Conservation (phyloP, 1,284 basidiomycete species). For the Heterobasidion occidentale region DNA sequence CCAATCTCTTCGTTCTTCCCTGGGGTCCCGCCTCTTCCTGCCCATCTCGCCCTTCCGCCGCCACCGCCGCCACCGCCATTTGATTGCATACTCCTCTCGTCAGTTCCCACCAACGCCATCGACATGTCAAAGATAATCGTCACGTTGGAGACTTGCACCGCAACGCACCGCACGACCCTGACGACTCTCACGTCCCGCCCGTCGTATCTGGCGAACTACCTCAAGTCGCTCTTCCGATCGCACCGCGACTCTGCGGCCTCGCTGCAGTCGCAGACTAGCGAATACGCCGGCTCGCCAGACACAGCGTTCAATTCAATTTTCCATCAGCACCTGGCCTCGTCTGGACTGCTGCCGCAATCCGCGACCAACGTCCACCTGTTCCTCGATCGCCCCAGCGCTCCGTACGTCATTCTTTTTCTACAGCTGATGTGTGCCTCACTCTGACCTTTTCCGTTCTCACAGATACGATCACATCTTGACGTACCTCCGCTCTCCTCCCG, state of each 20-base stretch:
- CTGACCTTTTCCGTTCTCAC: slow-evolving; percentile 3
- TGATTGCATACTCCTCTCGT: slow-evolving; percentile 55
- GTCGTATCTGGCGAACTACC: slow-evolving; percentile 53
- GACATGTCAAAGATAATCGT: slow-evolving; percentile 60
- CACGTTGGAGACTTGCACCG: slow-evolving; percentile 62
- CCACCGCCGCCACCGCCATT: slow-evolving; percentile 42
- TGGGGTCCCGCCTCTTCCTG: slow-evolving; percentile 15
- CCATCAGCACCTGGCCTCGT: slow-evolving; percentile 50
- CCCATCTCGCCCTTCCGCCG: slow-evolving; percentile 12
- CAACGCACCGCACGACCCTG: slow-evolving; percentile 54
- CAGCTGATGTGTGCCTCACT: not conserved
- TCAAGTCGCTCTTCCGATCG: slow-evolving; percentile 23
- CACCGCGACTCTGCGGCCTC: slow-evolving; percentile 36
- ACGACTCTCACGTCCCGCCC: slow-evolving; percentile 58
- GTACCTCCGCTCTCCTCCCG: slow-evolving; percentile 53
- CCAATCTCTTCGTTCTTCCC: slow-evolving; percentile 31
- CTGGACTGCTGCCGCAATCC: slow-evolving; percentile 41
- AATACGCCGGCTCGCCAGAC: slow-evolving; percentile 13
- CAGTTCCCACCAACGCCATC: slow-evolving; percentile 35
- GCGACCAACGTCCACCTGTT: slow-evolving; percentile 59
- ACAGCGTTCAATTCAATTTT: slow-evolving; percentile 40
- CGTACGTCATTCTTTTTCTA: slow-evolving; percentile 41
- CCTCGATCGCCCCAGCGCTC: slow-evolving; percentile 68
- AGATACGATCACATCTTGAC: slow-evolving; percentile 64
- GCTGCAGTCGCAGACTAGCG: slow-evolving; percentile 23